Base-by-base conservation (phyloP, 768 basidiomycete species). In the Kockovaella imperatae region DNA sequence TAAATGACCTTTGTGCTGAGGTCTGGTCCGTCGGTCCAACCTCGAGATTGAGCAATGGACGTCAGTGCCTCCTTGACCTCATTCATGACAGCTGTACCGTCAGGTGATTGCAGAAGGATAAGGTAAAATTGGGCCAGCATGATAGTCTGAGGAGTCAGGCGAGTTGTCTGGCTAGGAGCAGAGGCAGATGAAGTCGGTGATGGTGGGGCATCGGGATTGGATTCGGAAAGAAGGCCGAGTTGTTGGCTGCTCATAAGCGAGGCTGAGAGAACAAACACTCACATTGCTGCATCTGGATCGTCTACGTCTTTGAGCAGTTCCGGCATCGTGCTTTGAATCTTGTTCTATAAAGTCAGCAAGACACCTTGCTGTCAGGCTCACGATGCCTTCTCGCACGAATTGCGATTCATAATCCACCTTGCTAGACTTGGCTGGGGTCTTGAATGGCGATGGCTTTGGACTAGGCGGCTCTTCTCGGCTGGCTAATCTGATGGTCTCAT, bases 1-100 rank as follows among this genome's bases (percentile, higher is more conserved):
- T 68, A 67, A 8, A 70, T 52, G 6, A 60, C 56, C 50, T 64
- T 68, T 4, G 56, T 64, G 1, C 48, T 59, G 45, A 62, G 25
- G 6, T 30, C 51, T 23, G 26, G 47, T 5, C 52, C 52, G 10
- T 45, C 42, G 17, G 60, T 55, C 52, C 64, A 67, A 4, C 64
- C 60, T 41, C 60, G 50, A 3, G 49, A 57, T 21, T 54, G 56
- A 5, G 55, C 54, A 10, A 62, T 30, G 3, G 47, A 42, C 2
- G 31, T 46, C 43, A 69, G 41, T 13, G 38, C 15, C 31, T 57
- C 60, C 40, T 69, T 69, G 30, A 67, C 31, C 14, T 64, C 58
- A 29, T 42, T 43, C 54, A 67, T 55, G 10, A 49, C 47, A 8
- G 57, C 49, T 20, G 29, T 38, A 18, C 30, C 36, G 29, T 43